phyloP scores from a whole-genome alignment of 768 basidiomycete species.

The Pholiota molesta region DNA sequence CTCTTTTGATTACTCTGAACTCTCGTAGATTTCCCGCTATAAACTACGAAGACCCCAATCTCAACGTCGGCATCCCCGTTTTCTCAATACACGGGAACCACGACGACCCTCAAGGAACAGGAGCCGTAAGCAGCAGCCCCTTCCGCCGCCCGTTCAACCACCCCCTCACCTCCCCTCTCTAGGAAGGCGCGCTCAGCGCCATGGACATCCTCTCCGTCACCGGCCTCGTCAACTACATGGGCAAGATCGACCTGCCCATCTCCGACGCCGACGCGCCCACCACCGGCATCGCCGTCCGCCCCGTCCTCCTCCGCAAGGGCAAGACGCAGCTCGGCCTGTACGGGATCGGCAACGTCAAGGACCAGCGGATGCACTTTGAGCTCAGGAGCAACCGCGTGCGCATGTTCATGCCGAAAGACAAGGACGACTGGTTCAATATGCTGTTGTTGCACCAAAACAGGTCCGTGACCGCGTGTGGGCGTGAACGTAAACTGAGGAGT shows the following conservation, averaged over 20 bases:
- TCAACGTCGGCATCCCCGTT: constrained; percentile 94
- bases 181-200: constrained; percentile 96
- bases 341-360: constrained; percentile 96
- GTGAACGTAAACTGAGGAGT: background rate
- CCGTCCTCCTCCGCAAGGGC: constrained; percentile 91
- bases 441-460: constrained; percentile 95
- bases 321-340: constrained; percentile 87
- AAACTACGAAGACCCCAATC: constrained; percentile 96
- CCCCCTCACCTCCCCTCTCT: background rate
- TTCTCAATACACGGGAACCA: constrained; percentile 99
- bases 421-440: constrained; percentile 94
- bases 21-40: constrained; percentile 84
- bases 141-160: background rate
- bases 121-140: constrained; percentile 59
- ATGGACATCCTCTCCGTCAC: constrained; percentile 94
- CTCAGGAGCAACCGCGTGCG: constrained; percentile 90
- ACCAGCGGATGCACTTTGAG: constrained; percentile 96
- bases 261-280: constrained; percentile 67
- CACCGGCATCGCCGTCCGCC: constrained; percentile 83
- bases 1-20: background rate
- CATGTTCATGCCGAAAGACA: constrained; percentile 95
- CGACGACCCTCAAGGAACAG: constrained; percentile 97
- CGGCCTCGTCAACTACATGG: constrained; percentile 97
- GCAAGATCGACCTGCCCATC: constrained; percentile 84
- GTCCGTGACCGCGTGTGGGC: constrained; percentile 44